These are phyloP conservation scores for Wolfiporia cocos DNA, from an alignment of 1,284 basidiomycete genomes.

Conservation along the genomic window DNA sequence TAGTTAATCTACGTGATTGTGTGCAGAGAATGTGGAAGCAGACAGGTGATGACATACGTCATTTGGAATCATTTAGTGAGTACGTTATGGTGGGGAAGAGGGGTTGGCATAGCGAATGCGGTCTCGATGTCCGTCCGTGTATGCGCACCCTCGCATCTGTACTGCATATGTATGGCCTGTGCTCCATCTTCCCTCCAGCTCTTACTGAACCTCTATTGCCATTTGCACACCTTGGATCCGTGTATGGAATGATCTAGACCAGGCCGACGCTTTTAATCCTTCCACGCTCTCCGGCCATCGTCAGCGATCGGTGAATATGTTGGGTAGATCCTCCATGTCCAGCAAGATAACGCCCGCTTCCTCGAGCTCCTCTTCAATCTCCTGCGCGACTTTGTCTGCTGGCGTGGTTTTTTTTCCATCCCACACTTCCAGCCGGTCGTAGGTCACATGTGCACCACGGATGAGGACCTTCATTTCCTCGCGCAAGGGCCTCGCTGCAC, in stretches of 20 bases:
- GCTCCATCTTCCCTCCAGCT: neutral
- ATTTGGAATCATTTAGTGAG: too few species aligned
- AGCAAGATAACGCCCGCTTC: slow-evolving; percentile 57
- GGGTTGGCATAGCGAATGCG: too few species aligned
- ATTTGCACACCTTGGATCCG: too few species aligned
- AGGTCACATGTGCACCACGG: slow-evolving; percentile 56
- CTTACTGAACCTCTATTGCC: too few species aligned
- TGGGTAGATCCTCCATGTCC: slow-evolving; percentile 56
- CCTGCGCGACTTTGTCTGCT: slow-evolving; percentile 42
- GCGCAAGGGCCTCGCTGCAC: slow-evolving; percentile 50
- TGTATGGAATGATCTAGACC: too few species aligned
- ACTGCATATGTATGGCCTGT: neutral
- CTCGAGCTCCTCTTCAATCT: slow-evolving; percentile 48
- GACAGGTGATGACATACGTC: too few species aligned
- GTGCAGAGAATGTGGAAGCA: too few species aligned
- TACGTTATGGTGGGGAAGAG: too few species aligned
- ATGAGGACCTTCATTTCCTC: slow-evolving; percentile 66
- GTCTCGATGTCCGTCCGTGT: neutral
- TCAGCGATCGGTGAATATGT: slow-evolving; percentile 42
- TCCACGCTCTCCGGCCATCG: too few species aligned
- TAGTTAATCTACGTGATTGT: too few species aligned
- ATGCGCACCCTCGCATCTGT: neutral
- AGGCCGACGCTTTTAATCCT: too few species aligned
- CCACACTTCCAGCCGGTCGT: slow-evolving; percentile 55
- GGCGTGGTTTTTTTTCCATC: slow-evolving; percentile 46